These are phyloP conservation scores for Hibiscus syriacus DNA, from an alignment of 345 rosid species.

Conservation along the genomic window DNA sequence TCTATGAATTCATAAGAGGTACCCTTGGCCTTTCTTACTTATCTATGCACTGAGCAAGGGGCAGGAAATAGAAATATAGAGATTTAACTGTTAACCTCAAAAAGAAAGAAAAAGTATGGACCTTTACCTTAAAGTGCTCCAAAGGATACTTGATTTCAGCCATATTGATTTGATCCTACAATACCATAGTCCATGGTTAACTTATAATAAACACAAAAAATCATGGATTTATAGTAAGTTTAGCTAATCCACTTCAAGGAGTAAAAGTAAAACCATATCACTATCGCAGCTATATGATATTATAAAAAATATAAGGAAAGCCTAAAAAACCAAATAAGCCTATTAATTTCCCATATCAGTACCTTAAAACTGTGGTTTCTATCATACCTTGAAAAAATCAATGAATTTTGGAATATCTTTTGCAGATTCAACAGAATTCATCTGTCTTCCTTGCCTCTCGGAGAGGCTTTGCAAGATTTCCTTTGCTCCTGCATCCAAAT, in stretches of 20 bases:
- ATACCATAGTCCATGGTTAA: slow-evolving; percentile 11
- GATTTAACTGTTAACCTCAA: not conserved
- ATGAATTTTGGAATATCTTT: slow-evolving; percentile 69
- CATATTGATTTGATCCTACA: slow-evolving; percentile 89
- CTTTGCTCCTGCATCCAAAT: slow-evolving; percentile 59
- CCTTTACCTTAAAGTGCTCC: slow-evolving; percentile 76
- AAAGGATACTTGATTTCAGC: slow-evolving; percentile 81
- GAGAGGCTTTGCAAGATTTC: slow-evolving; percentile 72
- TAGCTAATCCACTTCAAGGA: not conserved
- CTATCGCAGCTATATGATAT: not conserved
- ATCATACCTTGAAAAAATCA: slow-evolving; percentile 59
- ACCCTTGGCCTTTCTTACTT: not conserved
- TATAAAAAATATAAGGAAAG: not conserved
- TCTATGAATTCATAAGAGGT: not conserved
- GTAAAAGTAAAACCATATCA: not conserved
- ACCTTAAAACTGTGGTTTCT: not conserved
- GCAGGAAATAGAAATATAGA: not conserved
- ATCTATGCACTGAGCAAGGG: not conserved
- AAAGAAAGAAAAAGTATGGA: not conserved
- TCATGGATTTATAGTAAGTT: not conserved
- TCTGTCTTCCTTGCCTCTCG: slow-evolving; percentile 82
- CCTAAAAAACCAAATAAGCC: not conserved
- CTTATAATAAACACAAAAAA: not conserved
- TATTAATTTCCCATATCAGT: not conserved
- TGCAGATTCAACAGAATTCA: slow-evolving; percentile 73